Conservation (phyloP, 768 basidiomycete genomes). For the Tulasnella sp. region DNA sequence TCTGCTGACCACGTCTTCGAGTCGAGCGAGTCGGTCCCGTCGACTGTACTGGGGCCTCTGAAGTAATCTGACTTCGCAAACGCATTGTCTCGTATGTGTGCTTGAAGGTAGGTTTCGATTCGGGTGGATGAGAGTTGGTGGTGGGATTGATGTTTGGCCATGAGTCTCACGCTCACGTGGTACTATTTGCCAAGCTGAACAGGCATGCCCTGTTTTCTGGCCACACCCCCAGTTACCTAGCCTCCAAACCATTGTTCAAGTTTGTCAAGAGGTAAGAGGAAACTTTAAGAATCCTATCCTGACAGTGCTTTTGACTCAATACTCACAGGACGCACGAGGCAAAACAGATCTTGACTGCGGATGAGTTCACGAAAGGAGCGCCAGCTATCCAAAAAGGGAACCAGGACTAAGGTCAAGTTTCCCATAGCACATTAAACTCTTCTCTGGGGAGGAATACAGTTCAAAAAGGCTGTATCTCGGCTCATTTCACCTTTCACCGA, state of each 20-base stretch:
- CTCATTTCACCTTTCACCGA: not conserved
- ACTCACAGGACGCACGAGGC: not conserved
- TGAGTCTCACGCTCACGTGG: not conserved
- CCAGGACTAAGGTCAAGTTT: not conserved
- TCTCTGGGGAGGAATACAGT: not conserved
- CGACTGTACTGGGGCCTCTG: not conserved
- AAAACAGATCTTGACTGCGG: not conserved
- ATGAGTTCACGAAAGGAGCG: not conserved
- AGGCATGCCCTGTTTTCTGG: not conserved
- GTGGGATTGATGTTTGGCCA: not conserved
- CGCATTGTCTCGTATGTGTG: not conserved
- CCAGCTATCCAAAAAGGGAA: not conserved
- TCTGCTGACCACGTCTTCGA: not conserved
- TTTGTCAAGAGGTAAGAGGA: no score
- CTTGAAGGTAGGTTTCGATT: not conserved
- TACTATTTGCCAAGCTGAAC: not conserved
- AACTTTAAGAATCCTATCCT: no score
- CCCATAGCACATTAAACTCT: not conserved
- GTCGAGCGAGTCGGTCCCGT: not conserved
- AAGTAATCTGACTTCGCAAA: not conserved
- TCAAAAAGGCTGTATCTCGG: not conserved
- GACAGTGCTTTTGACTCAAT: no score
- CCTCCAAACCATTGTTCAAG: not conserved
- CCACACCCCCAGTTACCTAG: not conserved
- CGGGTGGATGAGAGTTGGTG: not conserved